Conservation (phyloP, 1,284 basidiomycete species). For the Ustilago trichophora region DNA sequence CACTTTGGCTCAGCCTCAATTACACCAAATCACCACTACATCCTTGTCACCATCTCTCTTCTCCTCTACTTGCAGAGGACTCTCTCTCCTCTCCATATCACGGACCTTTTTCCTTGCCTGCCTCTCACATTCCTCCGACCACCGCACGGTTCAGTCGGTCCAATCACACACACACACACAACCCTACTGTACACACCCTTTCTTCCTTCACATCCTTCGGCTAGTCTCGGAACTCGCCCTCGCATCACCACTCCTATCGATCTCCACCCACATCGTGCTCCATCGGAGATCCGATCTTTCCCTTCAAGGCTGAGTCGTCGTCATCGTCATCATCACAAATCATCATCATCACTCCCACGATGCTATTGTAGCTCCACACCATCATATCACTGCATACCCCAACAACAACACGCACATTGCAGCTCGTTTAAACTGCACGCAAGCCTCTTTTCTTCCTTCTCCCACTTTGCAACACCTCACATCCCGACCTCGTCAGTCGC, state of each 20-base stretch:
- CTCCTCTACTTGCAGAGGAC: no score
- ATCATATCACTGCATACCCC: neutral
- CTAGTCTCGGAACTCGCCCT: constrained; percentile 6
- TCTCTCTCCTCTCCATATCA: no score
- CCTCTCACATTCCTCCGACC: no score
- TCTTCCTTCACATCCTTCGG: neutral
- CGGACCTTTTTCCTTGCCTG: no score
- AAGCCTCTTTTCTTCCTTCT: no score
- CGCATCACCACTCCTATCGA: neutral
- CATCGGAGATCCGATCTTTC: constrained; percentile 7
- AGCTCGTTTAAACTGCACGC: no score
- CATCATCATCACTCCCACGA: constrained; percentile 15
- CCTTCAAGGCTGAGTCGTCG: constrained; percentile 9
- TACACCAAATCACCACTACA: no score
- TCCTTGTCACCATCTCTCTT: constrained; percentile 9
- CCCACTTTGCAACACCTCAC: no score
- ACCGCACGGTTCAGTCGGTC: constrained; percentile 3
- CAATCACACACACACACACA: neutral
- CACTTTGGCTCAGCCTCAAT: no score
- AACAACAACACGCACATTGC: no score
- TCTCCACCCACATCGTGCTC: neutral
- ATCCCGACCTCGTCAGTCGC: no score
- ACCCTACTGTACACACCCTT: neutral
- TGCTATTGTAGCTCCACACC: constrained; percentile 18
- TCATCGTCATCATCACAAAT: constrained; percentile 3